Base-by-base conservation (phyloP, 2,329 filamentous ascomycete genomes). In the Zalaria sp. region DNA sequence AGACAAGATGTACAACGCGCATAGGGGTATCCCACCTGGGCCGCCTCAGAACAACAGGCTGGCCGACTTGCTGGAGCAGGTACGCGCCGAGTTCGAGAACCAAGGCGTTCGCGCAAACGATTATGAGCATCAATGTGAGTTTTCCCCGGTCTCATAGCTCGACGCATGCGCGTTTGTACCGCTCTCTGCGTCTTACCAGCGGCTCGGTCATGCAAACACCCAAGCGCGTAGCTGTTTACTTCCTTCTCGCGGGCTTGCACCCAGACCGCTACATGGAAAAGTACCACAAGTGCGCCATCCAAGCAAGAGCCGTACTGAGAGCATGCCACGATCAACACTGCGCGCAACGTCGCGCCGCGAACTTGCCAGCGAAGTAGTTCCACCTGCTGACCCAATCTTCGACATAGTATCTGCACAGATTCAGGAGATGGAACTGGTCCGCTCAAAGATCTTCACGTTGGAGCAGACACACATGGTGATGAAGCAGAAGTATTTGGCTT, bases 101-200 rank as follows among this genome's bases (percentile, higher is more conserved):
- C 56, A 59, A 40, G 73, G 81, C 53, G 79, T 83, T 50, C 79
- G 84, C 53, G 83, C 79, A 50, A 85, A 85, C 59, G 84, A 86
- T 53, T 93, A 87, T 60, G 89, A 98, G 60, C 84, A 89, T 61
- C 87, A 93, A 61, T 83, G 89, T 95, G 78, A 72, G 87, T 79
- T 29, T 29, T 34, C 35, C 25, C 39, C 35, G 39, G 11, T 25
- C 36, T 28, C 27, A 26, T 26, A 39, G 37, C 27, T 32, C 38
- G 38, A 34, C 36, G 28, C 25, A 9, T 10, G 35, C 9, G 6
- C 18, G 28, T 9, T n/a, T 34, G 28, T 34, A 28, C 9, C 26
- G n/a, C 31, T 8, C 31, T 8, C n/a, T 34, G 31, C 31, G 31
- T n/a, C 8, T 34, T n/a, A n/a, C 31, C 8, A 8, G 8, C 31